Base-by-base conservation (phyloP, 2,329 filamentous ascomycete species). In the Escovopsis weberi region DNA sequence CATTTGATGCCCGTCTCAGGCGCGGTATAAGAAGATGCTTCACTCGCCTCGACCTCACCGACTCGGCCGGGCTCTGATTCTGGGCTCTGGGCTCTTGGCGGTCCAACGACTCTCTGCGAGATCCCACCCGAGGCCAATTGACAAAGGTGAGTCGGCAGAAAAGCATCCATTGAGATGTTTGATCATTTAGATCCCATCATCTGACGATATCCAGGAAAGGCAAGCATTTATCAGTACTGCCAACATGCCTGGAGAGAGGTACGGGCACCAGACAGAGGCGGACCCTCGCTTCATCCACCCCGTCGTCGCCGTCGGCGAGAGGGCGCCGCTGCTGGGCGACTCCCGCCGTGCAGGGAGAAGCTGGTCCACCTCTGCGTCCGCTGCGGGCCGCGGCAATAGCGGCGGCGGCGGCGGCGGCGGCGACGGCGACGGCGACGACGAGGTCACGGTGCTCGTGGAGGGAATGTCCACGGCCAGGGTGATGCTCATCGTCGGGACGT, bases 401-500 rank as follows among this genome's bases (percentile, higher is more conserved):
- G 37, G 38, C 32, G 10, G 19, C 28, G 34, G 26, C 12, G 19
- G 12, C n/a, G 32, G 23, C 9, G 37, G 38, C 28, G 39, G 39
- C 45, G 5, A 44, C 12, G 8, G 8, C 6, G 41, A 35, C 15
- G 33, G 47, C 18, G 47, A 40, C 9, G 49, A 61, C 12, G 64
- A 65, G 51, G 62, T 61, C 36, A 64, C 62, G 6, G 52, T 75
- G 37, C 51, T 75, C n/a, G 64, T 63, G 32, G 60, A 69, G 23
- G 64, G 74, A 43, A 55, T 73, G 18, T 68, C 68, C 2, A 63
- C 66, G 2, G 52, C 62, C 11, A 68, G 65, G 44, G 62, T 80
- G 10, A 63, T 62, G 44, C 56, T 78, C 41, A 77, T 74, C 45
- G 65, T 81, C 37, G 67, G 65, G 45, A 68, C 69, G 2, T 62